A percentile compares a stretch with the other conserved stretches of the same genome.
phyloP scores from a whole-genome alignment of 805 yeast genomes.

The Kodamaea hsintzibuensis region DNA sequence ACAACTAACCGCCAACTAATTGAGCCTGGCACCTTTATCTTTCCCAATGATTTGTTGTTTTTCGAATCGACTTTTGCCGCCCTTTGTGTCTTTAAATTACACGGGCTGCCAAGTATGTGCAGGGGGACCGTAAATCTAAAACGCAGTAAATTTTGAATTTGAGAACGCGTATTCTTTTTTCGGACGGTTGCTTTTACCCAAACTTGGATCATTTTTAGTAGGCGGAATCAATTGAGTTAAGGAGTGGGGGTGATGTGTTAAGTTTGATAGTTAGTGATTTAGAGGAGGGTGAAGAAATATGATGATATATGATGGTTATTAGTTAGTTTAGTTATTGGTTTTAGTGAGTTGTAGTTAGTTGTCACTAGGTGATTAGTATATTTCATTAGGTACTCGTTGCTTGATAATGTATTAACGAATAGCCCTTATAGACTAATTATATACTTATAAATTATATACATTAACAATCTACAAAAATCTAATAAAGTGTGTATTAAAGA shows the following conservation, averaged over 20 bases:
- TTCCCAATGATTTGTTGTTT: constrained; percentile 1
- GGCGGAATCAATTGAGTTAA: too few relatives aligned
- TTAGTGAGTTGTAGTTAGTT: too few relatives aligned
- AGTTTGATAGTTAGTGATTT: too few relatives aligned
- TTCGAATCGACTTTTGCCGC: background rate
- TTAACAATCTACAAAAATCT: background rate
- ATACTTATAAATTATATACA: too few relatives aligned
- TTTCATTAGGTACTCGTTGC: too few relatives aligned
- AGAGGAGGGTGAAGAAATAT: too few relatives aligned
- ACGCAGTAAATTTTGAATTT: background rate
- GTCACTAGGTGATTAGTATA: too few relatives aligned
- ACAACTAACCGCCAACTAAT: too few relatives aligned
- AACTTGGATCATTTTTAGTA: background rate
- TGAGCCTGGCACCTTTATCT: background rate
- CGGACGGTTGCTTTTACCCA: background rate
- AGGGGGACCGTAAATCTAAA: background rate
- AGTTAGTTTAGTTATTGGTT: too few relatives aligned
- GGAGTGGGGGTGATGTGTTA: background rate
- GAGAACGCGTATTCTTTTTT: background rate
- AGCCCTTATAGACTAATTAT: too few relatives aligned
- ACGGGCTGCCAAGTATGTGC: constrained; percentile 1
- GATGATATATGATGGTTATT: too few relatives aligned
- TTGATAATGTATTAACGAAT: too few relatives aligned
- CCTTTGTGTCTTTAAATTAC: background rate
- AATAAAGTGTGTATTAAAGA: background rate